Evolutionary conservation across 441 rosid genomes (phyloP), one percentile per base, ranked within the genome.

Genomic region (Eutrema salsugineum): DNA sequence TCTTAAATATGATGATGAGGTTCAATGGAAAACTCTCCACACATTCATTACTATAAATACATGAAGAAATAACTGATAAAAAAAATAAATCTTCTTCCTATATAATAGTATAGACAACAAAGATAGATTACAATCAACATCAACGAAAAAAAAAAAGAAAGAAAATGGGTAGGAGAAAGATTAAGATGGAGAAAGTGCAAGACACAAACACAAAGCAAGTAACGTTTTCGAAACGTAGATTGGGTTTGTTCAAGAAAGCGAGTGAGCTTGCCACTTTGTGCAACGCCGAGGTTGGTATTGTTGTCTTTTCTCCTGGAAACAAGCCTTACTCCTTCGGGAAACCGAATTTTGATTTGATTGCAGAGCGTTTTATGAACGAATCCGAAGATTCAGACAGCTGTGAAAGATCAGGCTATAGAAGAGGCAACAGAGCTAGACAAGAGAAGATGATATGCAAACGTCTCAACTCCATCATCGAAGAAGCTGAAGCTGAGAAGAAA

Each of bases 181-280:
- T 78, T 43, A 65, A 78, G 68, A 73, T 78, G 76, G 75, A 78
- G 78, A 6, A 68, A 56, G 81, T 78, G 56, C 51, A 73, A 65
- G 81, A 78, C 64, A 68, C 57, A 68, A 73, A 63, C 72, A 63
- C 81, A 30, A 78, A 70, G 11, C 81, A 78, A 68, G 81, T 78
- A 1, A 78, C 81, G 0, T 78, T 73, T 19, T 73, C 78, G 1
- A 78, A 78, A 58, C 78, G 78, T 14, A 69, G 81, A 14, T 9
- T 58, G 10, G 78, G 81, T 58, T 49, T 78, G 75, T 78, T 78
- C 76, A 78, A 78, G 72, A 78, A 78, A 16, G 81, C 81, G 6
- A 65, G 67, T 5, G 81, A 78, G 68, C 76, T 78, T 5, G 71
- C 68, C 11, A 78, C 68, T 44, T 51, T 78, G 22, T 78, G 81